Evolutionary conservation across 176 grass and related monocot genomes (phyloP).

Genomic region (Avena atlantica): DNA sequence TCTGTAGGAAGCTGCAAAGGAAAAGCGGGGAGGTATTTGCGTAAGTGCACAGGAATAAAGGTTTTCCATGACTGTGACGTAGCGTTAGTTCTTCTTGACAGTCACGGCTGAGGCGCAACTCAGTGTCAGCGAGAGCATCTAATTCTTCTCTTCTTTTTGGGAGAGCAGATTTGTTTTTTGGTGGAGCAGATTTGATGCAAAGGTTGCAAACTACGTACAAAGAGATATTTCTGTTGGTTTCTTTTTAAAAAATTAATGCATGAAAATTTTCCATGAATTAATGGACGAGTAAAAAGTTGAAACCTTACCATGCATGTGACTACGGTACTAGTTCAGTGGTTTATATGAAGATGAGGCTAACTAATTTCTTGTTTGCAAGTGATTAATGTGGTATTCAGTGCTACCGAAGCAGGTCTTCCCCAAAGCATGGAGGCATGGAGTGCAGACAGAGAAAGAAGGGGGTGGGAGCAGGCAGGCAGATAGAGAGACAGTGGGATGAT

Average conservation of each 20-base stretch:
- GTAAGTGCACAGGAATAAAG: slow-evolving; percentile 57
- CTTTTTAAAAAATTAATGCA: background rate
- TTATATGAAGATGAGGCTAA: slow-evolving; percentile 2
- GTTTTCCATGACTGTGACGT: slow-evolving; percentile 34
- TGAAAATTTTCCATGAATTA: background rate
- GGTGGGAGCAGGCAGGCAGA: background rate
- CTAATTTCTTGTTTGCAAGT: slow-evolving; percentile 5
- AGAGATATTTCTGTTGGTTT: background rate
- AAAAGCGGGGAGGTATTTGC: slow-evolving; percentile 34
- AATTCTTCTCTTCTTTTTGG: slow-evolving; percentile 52
- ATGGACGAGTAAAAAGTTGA: slow-evolving; percentile 6
- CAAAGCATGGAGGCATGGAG: slow-evolving; percentile 28
- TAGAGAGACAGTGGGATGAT: slow-evolving; percentile 21
- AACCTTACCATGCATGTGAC: background rate
- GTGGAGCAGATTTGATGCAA: slow-evolving; percentile 50
- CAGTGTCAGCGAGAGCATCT: slow-evolving; percentile 36
- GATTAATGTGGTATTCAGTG: background rate
- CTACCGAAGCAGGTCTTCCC: background rate
- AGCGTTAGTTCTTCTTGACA: slow-evolving; percentile 43
- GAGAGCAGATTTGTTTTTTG: slow-evolving; percentile 38
- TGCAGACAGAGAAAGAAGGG: slow-evolving; percentile 45
- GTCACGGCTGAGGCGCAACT: slow-evolving; percentile 11
- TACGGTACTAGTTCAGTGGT: background rate
- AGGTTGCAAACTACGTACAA: slow-evolving; percentile 38
- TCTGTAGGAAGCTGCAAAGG: slow-evolving; percentile 92